phyloP scores from a whole-genome alignment of 2,329 filamentous ascomycete species.

The Diaporthe australafricana region DNA sequence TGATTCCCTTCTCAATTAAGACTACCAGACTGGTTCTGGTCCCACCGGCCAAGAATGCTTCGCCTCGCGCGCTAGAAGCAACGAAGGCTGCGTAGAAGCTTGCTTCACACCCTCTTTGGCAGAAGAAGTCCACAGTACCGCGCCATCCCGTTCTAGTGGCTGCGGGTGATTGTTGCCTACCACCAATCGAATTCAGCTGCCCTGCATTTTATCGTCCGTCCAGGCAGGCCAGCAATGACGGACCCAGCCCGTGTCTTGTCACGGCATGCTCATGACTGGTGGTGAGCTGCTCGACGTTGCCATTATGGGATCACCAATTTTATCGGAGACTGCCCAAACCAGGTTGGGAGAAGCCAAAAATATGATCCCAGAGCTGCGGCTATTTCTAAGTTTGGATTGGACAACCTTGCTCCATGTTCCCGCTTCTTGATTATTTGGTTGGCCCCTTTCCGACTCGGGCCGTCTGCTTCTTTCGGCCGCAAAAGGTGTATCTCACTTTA shows the following conservation, averaged over 20 bases:
- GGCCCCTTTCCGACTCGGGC: constrained; percentile 28
- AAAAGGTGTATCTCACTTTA: neutral
- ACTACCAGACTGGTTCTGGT: neutral
- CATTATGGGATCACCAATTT: neutral
- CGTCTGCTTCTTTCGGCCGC: constrained; percentile 20
- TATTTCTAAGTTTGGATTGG: constrained; percentile 29
- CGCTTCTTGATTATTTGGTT: neutral
- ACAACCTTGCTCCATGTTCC: constrained; percentile 21
- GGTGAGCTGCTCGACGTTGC: neutral
- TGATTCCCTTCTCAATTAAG: neutral
- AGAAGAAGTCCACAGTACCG: constrained; percentile 18
- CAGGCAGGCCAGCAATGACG: neutral
- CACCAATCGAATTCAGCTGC: constrained; percentile 24
- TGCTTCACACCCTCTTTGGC: constrained; percentile 36
- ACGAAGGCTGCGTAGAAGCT: constrained; percentile 35
- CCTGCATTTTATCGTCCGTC: neutral
- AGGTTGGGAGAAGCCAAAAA: constrained; percentile 9
- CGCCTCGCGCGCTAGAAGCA: constrained; percentile 37
- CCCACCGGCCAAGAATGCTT: constrained; percentile 7
- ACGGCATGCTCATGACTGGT: constrained; percentile 11
- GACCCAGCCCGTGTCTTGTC: neutral
- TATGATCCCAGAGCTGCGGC: constrained; percentile 20
- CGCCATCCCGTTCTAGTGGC: constrained; percentile 35
- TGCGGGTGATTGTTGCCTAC: constrained; percentile 12
- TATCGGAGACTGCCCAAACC: neutral